Conservation (phyloP, 1,284 basidiomycete genomes). For the Fomitiporia mediterranea region DNA sequence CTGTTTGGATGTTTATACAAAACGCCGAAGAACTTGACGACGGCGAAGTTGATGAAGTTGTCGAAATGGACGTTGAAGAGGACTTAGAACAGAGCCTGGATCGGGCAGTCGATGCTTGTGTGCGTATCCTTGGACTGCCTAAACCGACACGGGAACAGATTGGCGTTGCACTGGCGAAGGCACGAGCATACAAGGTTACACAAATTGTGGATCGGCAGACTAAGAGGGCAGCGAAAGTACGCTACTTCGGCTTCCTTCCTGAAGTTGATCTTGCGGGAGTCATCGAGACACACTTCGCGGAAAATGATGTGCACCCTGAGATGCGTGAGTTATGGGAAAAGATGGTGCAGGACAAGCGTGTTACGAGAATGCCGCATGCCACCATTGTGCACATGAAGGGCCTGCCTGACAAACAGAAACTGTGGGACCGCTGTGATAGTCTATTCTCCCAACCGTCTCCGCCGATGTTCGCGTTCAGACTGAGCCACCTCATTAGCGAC, state of each 20-base stretch:
- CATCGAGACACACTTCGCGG: constrained; percentile 37
- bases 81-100: constrained; percentile 50
- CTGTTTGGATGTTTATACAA: constrained; percentile 78
- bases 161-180: constrained; percentile 51
- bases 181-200: constrained; percentile 45
- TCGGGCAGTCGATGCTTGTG: constrained; percentile 58
- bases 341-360: constrained; percentile 44
- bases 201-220: constrained; percentile 33
- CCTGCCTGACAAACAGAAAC: constrained; percentile 40
- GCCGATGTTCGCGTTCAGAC: constrained; percentile 56
- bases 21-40: constrained; percentile 61
- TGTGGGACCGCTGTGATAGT: constrained; percentile 65
- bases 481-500: constrained; percentile 74
- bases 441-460: constrained; percentile 41
- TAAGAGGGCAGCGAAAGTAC: constrained; percentile 32
- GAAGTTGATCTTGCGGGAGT: constrained; percentile 59
- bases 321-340: constrained; percentile 45
- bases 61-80: constrained; percentile 63
- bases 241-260: constrained; percentile 74
- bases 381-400: constrained; percentile 78
- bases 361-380: constrained; percentile 72
- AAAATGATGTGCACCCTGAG: constrained; percentile 27
- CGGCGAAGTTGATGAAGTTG: constrained; percentile 56
- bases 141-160: constrained; percentile 55
- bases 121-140: constrained; percentile 44